Evolutionary conservation across 208 protist species (phyloP).

Genomic region (Leishmania mexicana): DNA sequence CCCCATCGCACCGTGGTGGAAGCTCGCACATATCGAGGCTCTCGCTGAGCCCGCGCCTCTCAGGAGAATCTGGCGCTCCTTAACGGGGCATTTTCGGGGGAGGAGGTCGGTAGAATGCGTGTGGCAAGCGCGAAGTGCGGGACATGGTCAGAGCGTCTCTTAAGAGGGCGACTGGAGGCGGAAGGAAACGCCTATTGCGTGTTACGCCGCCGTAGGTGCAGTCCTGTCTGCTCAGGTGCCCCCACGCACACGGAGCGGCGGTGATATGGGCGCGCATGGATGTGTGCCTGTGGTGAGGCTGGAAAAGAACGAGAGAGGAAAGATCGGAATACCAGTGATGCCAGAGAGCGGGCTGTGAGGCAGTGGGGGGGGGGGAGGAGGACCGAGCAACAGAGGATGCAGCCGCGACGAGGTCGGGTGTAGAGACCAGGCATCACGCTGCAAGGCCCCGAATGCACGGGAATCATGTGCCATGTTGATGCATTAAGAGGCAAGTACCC

Average conservation of each 20-base stretch:
- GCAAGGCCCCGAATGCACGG: background rate
- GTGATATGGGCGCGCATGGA: background rate
- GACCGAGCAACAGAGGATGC: background rate
- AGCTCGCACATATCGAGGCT: slow-evolving; percentile 27
- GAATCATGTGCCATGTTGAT: background rate
- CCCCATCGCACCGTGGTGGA: slow-evolving; percentile 37
- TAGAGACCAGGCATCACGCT: background rate
- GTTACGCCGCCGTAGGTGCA: background rate
- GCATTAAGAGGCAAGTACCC: background rate
- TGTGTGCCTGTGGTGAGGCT: background rate
- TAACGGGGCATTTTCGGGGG: background rate
- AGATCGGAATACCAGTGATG: background rate
- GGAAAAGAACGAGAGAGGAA: background rate
- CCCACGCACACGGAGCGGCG: background rate
- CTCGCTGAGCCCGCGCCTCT: slow-evolving; percentile 14
- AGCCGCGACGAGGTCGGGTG: background rate
- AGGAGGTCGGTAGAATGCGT: background rate
- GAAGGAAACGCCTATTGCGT: background rate
- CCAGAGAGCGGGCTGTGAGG: background rate
- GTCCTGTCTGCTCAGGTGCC: background rate
- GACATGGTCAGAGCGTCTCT: background rate
- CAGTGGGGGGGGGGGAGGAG: background rate
- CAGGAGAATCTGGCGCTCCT: slow-evolving; percentile 29
- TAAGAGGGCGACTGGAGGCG: background rate
- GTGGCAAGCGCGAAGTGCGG: background rate